Evolutionary conservation across 345 rosid species (phyloP).

Genomic region (Lepidium africanum): DNA sequence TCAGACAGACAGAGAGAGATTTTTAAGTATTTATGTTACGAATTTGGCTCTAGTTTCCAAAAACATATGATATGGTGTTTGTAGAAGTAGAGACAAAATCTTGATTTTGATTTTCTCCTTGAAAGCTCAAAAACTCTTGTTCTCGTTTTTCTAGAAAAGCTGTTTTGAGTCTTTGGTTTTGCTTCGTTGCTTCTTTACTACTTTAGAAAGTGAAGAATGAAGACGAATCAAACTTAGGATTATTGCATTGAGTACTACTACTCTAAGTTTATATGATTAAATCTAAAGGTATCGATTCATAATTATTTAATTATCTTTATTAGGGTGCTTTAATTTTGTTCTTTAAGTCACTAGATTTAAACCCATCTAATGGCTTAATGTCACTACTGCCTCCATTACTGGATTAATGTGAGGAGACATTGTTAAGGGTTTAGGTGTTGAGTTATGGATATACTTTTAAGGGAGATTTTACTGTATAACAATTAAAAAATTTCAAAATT

Average conservation of each 20-base stretch:
- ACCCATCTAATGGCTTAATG: no score
- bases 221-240: background rate
- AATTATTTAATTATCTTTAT: background rate
- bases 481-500: no score
- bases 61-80: conserved; percentile 12
- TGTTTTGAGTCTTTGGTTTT: background rate
- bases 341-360: background rate
- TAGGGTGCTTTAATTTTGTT: background rate
- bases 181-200: background rate
- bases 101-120: conserved; percentile 4
- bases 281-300: background rate
- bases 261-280: background rate
- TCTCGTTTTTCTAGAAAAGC: background rate
- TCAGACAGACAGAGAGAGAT: background rate
- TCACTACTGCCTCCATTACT: no score
- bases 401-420: no score
- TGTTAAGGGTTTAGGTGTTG: no score
- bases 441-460: no score
- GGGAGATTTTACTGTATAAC: no score
- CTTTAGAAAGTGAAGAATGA: background rate
- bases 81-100: conserved; percentile 15
- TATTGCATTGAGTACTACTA: background rate
- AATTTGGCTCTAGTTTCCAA: conserved; percentile 8
- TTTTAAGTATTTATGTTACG: conserved; percentile 5
- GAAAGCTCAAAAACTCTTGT: background rate